A percentile compares a stretch with the other conserved stretches of the same genome.
Evolutionary conservation across 345 rosid genomes (phyloP).

Genomic region (Noccaea bulbosa): DNA sequence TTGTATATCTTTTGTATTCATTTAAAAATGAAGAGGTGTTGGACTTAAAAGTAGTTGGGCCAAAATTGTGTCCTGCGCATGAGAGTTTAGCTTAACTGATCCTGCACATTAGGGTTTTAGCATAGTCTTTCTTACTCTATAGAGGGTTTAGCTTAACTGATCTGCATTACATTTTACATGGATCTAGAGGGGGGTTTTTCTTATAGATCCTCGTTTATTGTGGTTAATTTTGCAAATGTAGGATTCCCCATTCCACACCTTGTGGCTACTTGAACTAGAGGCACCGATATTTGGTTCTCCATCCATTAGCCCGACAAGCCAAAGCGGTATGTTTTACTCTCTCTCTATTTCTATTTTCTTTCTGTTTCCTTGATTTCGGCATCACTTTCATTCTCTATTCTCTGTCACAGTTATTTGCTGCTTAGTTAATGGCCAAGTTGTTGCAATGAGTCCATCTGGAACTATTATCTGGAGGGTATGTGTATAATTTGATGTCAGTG

Average conservation of each 20-base stretch:
- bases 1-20: constrained; percentile 8
- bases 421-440: constrained; percentile 81
- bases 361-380: constrained; percentile 7
- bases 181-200: constrained; percentile 1
- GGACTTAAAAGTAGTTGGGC: neutral
- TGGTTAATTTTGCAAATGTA: constrained; percentile 42
- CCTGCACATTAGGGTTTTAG: neutral
- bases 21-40: neutral
- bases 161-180: constrained; percentile 21
- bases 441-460: constrained; percentile 64
- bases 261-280: constrained; percentile 74
- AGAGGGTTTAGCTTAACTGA: constrained; percentile 21
- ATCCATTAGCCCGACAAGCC: constrained; percentile 53
- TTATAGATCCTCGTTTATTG: constrained; percentile 18
- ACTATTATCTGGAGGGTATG: constrained; percentile 79
- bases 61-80: neutral
- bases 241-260: constrained; percentile 66
- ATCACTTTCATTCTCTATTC: constrained; percentile 17
- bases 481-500: constrained; percentile 24
- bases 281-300: constrained; percentile 88
- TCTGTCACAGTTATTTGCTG: constrained; percentile 80
- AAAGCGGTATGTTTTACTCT: constrained; percentile 50
- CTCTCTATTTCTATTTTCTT: neutral
- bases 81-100: too few relatives aligned
- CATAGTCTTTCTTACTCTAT: constrained; percentile 11